Percentiles rank a stretch among this genome's conserved stretches.
Conservation (phyloP, 169 alveolate species). For the Cryptosporidium bovis region DNA sequence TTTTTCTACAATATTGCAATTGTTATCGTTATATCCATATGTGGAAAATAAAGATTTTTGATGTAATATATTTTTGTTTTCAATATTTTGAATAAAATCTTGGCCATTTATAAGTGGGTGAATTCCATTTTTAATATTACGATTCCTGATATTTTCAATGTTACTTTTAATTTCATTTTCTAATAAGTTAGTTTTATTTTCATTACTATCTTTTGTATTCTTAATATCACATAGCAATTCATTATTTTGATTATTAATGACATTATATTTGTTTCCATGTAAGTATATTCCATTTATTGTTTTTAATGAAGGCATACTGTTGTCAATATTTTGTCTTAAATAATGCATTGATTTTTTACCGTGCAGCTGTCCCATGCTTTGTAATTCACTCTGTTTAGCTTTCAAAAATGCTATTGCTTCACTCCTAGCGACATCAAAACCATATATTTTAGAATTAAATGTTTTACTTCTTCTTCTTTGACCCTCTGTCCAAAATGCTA, state of each 20-base stretch:
- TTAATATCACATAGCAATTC: background rate
- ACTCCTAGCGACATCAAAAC: constrained; percentile 65
- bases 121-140: background rate
- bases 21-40: constrained; percentile 2
- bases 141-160: background rate
- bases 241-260: background rate
- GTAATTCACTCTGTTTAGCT: constrained; percentile 61
- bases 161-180: background rate
- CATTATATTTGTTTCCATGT: background rate
- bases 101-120: constrained; percentile 21
- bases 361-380: constrained; percentile 59
- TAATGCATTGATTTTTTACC: constrained; percentile 54
- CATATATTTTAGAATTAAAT: constrained; percentile 61
- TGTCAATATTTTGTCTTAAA: constrained; percentile 23
- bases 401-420: constrained; percentile 73
- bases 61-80: constrained; percentile 3
- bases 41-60: constrained; percentile 31
- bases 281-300: constrained; percentile 36
- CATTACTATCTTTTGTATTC: background rate
- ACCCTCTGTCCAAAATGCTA: constrained; percentile 72
- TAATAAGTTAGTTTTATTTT: background rate
- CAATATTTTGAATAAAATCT: constrained; percentile 26
- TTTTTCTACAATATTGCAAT: constrained; percentile 19
- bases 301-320: constrained; percentile 10
- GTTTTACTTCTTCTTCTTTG: constrained; percentile 65